These are phyloP conservation scores for Aspergillus sergii DNA, from an alignment of 2,329 filamentous ascomycete species.

Conservation along the genomic window DNA sequence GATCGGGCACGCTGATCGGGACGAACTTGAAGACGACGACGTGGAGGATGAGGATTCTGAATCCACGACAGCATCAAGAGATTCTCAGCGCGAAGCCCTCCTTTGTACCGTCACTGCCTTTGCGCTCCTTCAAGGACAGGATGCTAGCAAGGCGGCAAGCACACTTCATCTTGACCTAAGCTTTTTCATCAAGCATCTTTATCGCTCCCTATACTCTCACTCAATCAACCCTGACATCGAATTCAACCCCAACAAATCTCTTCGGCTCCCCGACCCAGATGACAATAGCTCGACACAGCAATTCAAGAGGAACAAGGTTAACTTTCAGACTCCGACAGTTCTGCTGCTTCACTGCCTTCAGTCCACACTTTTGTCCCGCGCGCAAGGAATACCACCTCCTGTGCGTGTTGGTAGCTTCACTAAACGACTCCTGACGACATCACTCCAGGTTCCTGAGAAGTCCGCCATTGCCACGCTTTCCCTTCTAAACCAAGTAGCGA, in stretches of 20 bases:
- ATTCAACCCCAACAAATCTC: slow-evolving; percentile 69
- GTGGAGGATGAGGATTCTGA: slow-evolving; percentile 33
- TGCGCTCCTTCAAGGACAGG: slow-evolving; percentile 92
- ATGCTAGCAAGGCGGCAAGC: slow-evolving; percentile 80
- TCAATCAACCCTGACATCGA: slow-evolving; percentile 85
- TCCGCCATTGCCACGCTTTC: slow-evolving; percentile 78
- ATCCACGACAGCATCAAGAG: slow-evolving; percentile 59
- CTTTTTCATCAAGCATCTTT: slow-evolving; percentile 94
- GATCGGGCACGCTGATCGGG: slow-evolving; percentile 69
- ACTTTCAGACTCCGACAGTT: slow-evolving; percentile 92
- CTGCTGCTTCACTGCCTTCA: slow-evolving; percentile 86
- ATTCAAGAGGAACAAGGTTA: slow-evolving; percentile 69
- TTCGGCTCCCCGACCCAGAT: slow-evolving; percentile 70
- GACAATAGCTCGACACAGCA: slow-evolving; percentile 42
- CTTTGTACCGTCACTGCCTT: slow-evolving; percentile 96
- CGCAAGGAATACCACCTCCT: slow-evolving; percentile 74
- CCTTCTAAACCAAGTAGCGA: slow-evolving; percentile 75
- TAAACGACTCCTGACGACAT: slow-evolving; percentile 82
- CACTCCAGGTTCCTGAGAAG: slow-evolving; percentile 88
- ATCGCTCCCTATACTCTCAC: slow-evolving; percentile 77
- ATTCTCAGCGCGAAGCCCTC: slow-evolving; percentile 81
- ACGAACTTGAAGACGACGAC: slow-evolving; percentile 50
- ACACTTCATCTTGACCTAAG: slow-evolving; percentile 86
- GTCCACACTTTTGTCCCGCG: slow-evolving; percentile 76
- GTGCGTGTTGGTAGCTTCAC: slow-evolving; percentile 86